These are phyloP conservation scores for Astrothelium subdiscretum DNA, from an alignment of 495 filamentous ascomycete genomes.

Conservation along the genomic window DNA sequence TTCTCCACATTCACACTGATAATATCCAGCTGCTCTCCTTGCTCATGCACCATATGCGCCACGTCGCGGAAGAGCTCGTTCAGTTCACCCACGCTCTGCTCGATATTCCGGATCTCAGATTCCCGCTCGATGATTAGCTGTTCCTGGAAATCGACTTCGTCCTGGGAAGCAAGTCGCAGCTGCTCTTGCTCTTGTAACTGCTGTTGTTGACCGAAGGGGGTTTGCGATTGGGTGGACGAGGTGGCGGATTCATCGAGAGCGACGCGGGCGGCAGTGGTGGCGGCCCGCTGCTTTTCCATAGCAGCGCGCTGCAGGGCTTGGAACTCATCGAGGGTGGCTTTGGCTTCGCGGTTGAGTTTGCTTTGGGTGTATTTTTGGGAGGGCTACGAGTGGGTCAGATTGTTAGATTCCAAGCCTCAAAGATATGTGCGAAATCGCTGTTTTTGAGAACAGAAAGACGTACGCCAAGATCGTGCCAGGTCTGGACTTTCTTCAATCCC, in stretches of 20 bases:
- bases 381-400: conserved; percentile 48
- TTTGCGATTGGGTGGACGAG: conserved; percentile 19
- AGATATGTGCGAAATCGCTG: too few relatives aligned
- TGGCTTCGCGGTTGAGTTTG: conserved; percentile 86
- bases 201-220: conserved; percentile 23
- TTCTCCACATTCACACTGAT: conserved; percentile 79
- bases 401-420: background rate
- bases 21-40: conserved; percentile 80
- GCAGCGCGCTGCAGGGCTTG: conserved; percentile 79
- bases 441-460: conserved; percentile 21
- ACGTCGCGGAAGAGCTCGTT: conserved; percentile 96
- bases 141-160: conserved; percentile 97
- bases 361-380: conserved; percentile 90
- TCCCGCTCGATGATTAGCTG: conserved; percentile 90
- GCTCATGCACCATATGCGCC: conserved; percentile 88
- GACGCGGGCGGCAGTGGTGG: conserved; percentile 63
- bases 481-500: conserved; percentile 79
- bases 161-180: conserved; percentile 73
- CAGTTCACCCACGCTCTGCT: conserved; percentile 86
- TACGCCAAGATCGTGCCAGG: conserved; percentile 89
- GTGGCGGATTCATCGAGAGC: conserved; percentile 45
- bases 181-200: conserved; percentile 65
- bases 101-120: conserved; percentile 90
- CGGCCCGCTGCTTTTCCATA: conserved; percentile 83
- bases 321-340: conserved; percentile 75